A percentile compares a stretch with the other conserved stretches of the same genome.
Evolutionary conservation across 2,329 filamentous ascomycete species (phyloP).

Genomic region (Aspergillus sclerotialis): DNA sequence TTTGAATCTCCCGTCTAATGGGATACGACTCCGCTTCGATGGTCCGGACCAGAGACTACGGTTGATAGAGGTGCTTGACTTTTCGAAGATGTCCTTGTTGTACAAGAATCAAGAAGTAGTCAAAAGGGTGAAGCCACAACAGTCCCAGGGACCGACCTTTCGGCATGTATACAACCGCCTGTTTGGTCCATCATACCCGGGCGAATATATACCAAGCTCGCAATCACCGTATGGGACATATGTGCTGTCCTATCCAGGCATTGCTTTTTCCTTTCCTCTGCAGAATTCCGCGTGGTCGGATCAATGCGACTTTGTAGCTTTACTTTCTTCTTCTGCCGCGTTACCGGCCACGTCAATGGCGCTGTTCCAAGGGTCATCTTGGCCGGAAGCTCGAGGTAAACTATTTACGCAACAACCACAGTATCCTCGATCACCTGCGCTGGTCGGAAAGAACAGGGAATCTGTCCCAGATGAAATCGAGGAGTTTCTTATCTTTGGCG

Average conservation of each 20-base stretch:
- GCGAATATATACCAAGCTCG: slow-evolving; percentile 70
- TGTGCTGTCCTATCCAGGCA: slow-evolving; percentile 85
- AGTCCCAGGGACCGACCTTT: slow-evolving; percentile 63
- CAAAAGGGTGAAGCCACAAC: slow-evolving; percentile 42
- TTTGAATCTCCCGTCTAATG: slow-evolving; percentile 73
- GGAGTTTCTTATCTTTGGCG: slow-evolving; percentile 67
- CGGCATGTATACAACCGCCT: slow-evolving; percentile 85
- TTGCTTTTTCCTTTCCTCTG: slow-evolving; percentile 86
- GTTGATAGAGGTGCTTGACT: slow-evolving; percentile 84
- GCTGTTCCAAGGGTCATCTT: slow-evolving; percentile 82
- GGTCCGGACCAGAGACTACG: slow-evolving; percentile 86
- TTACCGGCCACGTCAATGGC: slow-evolving; percentile 79
- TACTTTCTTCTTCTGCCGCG: slow-evolving; percentile 72
- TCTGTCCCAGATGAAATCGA: slow-evolving; percentile 84
- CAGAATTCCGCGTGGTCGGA: slow-evolving; percentile 66
- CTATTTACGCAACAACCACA: slow-evolving; percentile 71
- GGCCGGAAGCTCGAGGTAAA: slow-evolving; percentile 70
- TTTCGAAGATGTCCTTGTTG: slow-evolving; percentile 72
- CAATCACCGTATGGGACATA: slow-evolving; percentile 64
- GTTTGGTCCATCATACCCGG: slow-evolving; percentile 89
- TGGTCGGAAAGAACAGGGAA: slow-evolving; percentile 66
- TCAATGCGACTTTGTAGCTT: slow-evolving; percentile 70
- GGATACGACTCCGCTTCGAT: slow-evolving; percentile 84
- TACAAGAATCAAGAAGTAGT: slow-evolving; percentile 78
- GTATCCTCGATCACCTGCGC: slow-evolving; percentile 64